Conservation (phyloP, 2,329 filamentous ascomycete species). For the Podosphaera leucotricha region DNA sequence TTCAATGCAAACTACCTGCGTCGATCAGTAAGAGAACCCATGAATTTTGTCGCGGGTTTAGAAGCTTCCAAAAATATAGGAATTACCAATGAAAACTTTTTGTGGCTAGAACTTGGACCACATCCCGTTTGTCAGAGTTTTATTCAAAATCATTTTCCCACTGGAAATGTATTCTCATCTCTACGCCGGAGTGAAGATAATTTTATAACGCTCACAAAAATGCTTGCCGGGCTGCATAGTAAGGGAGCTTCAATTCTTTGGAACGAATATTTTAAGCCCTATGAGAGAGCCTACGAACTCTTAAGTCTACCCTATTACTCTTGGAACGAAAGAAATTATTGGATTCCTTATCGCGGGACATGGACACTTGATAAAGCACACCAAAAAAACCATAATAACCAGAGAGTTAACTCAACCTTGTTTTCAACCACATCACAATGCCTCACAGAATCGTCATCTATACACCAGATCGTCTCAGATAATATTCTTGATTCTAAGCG, state of each 20-base stretch:
- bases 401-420: background rate
- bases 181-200: conserved; percentile 36
- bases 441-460: conserved; percentile 19
- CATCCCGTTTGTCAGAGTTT: conserved; percentile 33
- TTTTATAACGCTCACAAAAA: conserved; percentile 38
- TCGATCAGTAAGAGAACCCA: conserved; percentile 28
- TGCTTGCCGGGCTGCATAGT: conserved; percentile 33
- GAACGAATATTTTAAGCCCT: conserved; percentile 44
- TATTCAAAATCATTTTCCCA: background rate
- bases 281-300: conserved; percentile 31
- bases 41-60: conserved; percentile 43
- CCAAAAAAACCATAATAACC: background rate
- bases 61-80: conserved; percentile 21
- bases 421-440: background rate
- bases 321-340: conserved; percentile 49
- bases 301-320: conserved; percentile 43
- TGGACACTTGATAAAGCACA: conserved; percentile 44
- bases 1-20: conserved; percentile 39
- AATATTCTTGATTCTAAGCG: conserved; percentile 12
- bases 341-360: conserved; percentile 39
- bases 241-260: conserved; percentile 42
- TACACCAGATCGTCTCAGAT: conserved; percentile 29
- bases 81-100: conserved; percentile 19
- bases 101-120: conserved; percentile 53
- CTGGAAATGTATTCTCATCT: conserved; percentile 22